Percentiles rank a stretch among this genome's conserved stretches.
Evolutionary conservation across 2,329 filamentous ascomycete genomes (phyloP).

Genomic region (Penicillium sp.): DNA sequence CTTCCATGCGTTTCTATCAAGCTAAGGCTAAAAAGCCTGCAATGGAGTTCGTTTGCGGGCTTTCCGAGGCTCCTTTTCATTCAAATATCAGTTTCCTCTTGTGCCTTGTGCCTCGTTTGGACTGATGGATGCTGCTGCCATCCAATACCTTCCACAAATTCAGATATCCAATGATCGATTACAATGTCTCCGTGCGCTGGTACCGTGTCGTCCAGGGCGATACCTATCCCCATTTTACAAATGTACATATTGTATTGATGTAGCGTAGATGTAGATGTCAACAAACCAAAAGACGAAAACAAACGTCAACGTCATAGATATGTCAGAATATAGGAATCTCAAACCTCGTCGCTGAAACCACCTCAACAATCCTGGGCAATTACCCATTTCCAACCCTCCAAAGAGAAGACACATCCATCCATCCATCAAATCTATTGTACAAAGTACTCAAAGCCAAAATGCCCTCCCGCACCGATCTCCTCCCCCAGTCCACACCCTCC

Average conservation of each 20-base stretch:
- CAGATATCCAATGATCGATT: slow-evolving; percentile 3
- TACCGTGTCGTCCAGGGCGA: too few relatives aligned
- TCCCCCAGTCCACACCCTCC: slow-evolving; percentile 29
- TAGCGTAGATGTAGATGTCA: not conserved
- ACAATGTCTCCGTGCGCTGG: not conserved
- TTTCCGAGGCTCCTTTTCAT: not conserved
- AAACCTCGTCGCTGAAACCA: not conserved
- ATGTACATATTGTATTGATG: too few relatives aligned
- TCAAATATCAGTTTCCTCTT: not conserved
- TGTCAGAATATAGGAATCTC: slow-evolving; percentile 11
- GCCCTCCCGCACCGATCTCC: slow-evolving; percentile 20
- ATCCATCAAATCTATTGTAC: too few relatives aligned
- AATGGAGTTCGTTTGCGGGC: slow-evolving; percentile 12
- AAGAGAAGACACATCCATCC: not conserved
- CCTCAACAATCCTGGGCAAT: too few relatives aligned
- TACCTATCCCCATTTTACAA: too few relatives aligned
- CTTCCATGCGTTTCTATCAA: slow-evolving; percentile 5
- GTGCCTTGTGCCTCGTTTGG: not conserved
- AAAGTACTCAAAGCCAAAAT: too few relatives aligned
- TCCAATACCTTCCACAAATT: slow-evolving; percentile 1
- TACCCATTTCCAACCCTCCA: too few relatives aligned
- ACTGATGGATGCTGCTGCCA: not conserved
- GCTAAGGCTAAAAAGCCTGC: slow-evolving; percentile 1
- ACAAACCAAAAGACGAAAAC: not conserved
- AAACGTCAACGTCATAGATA: slow-evolving; percentile 21